Percentiles rank a stretch among this genome's conserved stretches.
Conservation (phyloP, 1,139 yeast species). For the Taiozyma sp. region DNA sequence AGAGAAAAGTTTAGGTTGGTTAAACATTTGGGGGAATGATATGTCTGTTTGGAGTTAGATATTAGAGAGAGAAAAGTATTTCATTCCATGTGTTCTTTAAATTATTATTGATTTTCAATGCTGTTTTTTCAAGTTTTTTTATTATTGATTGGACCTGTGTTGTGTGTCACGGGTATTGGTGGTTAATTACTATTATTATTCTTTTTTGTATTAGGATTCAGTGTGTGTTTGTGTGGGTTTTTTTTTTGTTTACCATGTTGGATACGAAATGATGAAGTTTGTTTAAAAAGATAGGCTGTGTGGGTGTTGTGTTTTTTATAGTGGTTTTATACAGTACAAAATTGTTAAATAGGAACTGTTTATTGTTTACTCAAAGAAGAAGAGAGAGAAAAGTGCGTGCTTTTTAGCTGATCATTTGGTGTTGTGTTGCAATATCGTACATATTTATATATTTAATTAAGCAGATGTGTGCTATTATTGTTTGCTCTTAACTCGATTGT, state of each 20-base stretch:
- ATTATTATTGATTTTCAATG: background rate
- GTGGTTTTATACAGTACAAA: background rate
- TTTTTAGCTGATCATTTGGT: too few relatives aligned
- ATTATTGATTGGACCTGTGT: background rate
- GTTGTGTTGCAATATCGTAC: background rate
- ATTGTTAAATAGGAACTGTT: background rate
- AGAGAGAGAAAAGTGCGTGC: too few relatives aligned
- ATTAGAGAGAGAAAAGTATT: background rate
- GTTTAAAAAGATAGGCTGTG: background rate
- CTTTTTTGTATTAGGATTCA: background rate
- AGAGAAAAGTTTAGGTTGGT: constrained; percentile 20
- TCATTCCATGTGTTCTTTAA: background rate
- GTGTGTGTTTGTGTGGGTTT: background rate
- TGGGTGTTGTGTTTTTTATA: background rate
- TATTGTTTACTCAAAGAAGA: too few relatives aligned
- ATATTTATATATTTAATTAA: too few relatives aligned
- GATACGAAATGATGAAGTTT: background rate
- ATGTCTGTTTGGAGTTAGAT: constrained; percentile 25
- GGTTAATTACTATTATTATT: background rate
- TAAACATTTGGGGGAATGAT: constrained; percentile 25
- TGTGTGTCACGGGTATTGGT: background rate
- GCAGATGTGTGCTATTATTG: too few relatives aligned
- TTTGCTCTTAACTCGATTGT: too few relatives aligned
- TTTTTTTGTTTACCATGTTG: background rate
- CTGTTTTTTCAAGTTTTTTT: background rate